Evolutionary conservation across 2,329 filamentous ascomycete species (phyloP).

Genomic region (Colletotrichum sp.): DNA sequence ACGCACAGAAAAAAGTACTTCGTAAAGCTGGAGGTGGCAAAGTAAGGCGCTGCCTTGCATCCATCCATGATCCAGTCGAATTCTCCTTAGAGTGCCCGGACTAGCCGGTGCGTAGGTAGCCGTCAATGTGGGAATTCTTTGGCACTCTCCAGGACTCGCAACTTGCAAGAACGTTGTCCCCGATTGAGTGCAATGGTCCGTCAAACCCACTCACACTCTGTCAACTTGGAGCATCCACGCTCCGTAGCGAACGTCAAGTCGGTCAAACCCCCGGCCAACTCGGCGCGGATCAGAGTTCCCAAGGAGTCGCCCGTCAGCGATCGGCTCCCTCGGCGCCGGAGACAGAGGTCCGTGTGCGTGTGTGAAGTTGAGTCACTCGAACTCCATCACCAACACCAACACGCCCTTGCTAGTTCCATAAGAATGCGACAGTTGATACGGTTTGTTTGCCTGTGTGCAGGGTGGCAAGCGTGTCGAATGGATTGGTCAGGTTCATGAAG

Average conservation of each 20-base stretch:
- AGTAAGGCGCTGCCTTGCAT: background rate
- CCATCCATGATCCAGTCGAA: conserved; percentile 10
- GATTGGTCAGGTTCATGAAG: background rate
- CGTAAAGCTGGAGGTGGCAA: background rate
- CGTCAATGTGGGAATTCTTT: background rate
- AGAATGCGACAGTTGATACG: background rate
- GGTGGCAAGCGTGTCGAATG: background rate
- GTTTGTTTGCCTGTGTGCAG: conserved; percentile 1
- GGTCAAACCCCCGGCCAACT: background rate
- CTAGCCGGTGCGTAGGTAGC: background rate
- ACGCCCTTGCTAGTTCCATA: background rate
- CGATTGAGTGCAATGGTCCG: conserved; percentile 1
- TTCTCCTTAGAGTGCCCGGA: background rate
- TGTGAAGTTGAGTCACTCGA: background rate
- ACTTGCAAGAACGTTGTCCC: background rate
- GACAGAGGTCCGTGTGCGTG: background rate
- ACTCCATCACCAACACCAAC: background rate
- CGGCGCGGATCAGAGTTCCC: background rate
- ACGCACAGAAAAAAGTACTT: background rate
- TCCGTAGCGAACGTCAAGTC: background rate
- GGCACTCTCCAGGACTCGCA: background rate
- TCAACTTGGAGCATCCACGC: background rate
- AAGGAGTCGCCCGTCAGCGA: background rate
- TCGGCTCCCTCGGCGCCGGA: conserved; percentile 10
- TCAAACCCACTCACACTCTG: background rate